Base-by-base conservation (phyloP, 2,329 filamentous ascomycete species). In the Teratosphaeria viscida region DNA sequence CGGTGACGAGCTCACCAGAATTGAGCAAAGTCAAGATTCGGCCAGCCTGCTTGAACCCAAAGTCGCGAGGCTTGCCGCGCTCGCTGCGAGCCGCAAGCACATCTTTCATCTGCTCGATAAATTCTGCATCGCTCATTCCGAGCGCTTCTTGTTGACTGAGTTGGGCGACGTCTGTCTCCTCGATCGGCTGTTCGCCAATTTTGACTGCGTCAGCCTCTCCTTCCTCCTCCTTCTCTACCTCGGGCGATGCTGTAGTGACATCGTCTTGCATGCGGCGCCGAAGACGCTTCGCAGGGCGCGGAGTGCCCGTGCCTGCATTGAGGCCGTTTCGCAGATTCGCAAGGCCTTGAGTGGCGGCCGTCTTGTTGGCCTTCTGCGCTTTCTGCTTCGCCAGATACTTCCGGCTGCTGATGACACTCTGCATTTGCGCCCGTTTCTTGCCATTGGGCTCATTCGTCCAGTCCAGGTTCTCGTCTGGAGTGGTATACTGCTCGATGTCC, bases 21-120 rank as follows among this genome's bases (percentile, higher is more conserved):
- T 63, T 55, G n/a, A 72, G 62, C 26, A 72, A 60, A 8, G 61
- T 54, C 10, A 60, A 26, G n/a, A 71, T 66, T n/a, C 68, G 61
- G 26, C 59, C 55, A 62, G 19, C 29, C 32, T 34, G 67, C 63
- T 54, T 67, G 64, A 37, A 60, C 54, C 43, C 59, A 61, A 60
- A 62, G 6, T 26, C 34, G 23, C 32, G n/a, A 19, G 55, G 19
- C 53, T 62, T 60, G 37, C 54, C 52, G n/a, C 56, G 49, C 27
- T 27, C 52, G 12, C 54, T 59, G 39, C 43, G 37, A 29, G 52
- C 11, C n/a, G 43, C 57, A 12, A 54, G 53, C 23, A 32, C 27
- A 23, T 32, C 27, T 10, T 37, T 54, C 23, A 54, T 37, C 27
- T 54, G 34, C 16, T 5, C 32, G 27, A 54, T 54, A 19, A 54